phyloP scores from a whole-genome alignment of 495 filamentous ascomycete species.

The Aspergillus sclerotiicarbonarius region DNA sequence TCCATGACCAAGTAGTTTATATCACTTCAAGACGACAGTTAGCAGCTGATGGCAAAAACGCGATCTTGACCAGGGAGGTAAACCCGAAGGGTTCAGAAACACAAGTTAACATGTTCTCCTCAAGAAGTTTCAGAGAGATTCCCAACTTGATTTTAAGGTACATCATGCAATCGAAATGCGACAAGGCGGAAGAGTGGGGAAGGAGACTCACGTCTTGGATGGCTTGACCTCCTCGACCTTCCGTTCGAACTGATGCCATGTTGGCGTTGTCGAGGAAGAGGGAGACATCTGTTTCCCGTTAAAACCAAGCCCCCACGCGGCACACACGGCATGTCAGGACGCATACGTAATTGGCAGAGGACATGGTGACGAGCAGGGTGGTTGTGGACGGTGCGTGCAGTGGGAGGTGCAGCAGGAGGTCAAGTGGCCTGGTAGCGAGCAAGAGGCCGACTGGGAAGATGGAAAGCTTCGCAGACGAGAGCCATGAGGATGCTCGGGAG shows the following conservation, averaged over 20 bases:
- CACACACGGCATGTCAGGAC: slow-evolving; percentile 35
- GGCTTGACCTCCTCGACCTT: slow-evolving; percentile 83
- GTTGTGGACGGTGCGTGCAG: slow-evolving; percentile 1
- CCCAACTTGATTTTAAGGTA: slow-evolving; percentile 85
- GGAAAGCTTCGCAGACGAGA: slow-evolving; percentile 29
- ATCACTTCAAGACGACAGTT: slow-evolving; percentile 59
- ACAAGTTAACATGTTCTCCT: slow-evolving; percentile 84
- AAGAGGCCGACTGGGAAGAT: slow-evolving; percentile 28
- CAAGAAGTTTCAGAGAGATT: slow-evolving; percentile 98
- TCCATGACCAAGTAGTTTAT: slow-evolving; percentile 96
- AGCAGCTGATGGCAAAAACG: slow-evolving; percentile 22
- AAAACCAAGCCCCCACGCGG: slow-evolving; percentile 36
- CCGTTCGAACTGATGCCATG: slow-evolving; percentile 70
- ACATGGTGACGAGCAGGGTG: slow-evolving; percentile 27
- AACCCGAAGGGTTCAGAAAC: slow-evolving; percentile 50
- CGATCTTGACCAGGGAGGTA: slow-evolving; percentile 13
- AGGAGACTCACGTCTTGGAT: slow-evolving; percentile 76
- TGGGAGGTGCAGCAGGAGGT: not conserved
- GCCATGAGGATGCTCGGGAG: slow-evolving; percentile 25
- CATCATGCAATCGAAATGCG: slow-evolving; percentile 64
- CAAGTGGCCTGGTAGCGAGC: slow-evolving; percentile 16
- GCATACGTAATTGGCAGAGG: slow-evolving; percentile 45
- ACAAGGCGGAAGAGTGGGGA: slow-evolving; percentile 9
- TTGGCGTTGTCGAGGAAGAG: slow-evolving; percentile 63
- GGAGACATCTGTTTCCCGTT: slow-evolving; percentile 60